A percentile compares a stretch with the other conserved stretches of the same genome.
These are phyloP conservation scores for Penicillium palitans DNA, from an alignment of 2,329 filamentous ascomycete genomes.

Conservation along the genomic window DNA sequence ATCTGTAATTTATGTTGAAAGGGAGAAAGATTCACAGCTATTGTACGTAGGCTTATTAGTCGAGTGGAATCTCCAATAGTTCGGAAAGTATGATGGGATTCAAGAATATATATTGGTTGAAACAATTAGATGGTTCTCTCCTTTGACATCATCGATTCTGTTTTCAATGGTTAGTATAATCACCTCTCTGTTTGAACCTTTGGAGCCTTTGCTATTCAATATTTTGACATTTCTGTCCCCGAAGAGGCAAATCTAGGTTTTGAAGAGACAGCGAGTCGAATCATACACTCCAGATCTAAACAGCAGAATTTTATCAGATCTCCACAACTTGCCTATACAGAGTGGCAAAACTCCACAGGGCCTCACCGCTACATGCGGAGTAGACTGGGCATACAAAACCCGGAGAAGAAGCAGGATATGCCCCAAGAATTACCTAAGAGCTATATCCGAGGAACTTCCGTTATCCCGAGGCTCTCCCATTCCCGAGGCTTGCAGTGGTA, in stretches of 20 bases:
- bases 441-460: slow-evolving; percentile 4
- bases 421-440: not conserved
- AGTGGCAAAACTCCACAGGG: slow-evolving; percentile 1
- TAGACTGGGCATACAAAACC: slow-evolving; percentile 12
- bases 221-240: too few species aligned
- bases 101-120: not conserved
- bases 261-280: not conserved
- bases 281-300: not conserved
- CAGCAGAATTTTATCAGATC: slow-evolving; percentile 2
- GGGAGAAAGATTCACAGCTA: not conserved
- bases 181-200: not conserved
- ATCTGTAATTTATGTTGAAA: too few species aligned
- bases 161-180: not conserved
- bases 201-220: not conserved
- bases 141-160: not conserved
- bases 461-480: slow-evolving; percentile 1
- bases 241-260: not conserved
- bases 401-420: slow-evolving; percentile 11
- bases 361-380: slow-evolving; percentile 26
- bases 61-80: not conserved
- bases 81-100: not conserved
- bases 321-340: not conserved
- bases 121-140: not conserved
- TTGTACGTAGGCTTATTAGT: not conserved
- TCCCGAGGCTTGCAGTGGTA: not conserved